Base-by-base conservation (phyloP, 805 yeast genomes). In the Yamadazyma takamatsuzukensis region DNA sequence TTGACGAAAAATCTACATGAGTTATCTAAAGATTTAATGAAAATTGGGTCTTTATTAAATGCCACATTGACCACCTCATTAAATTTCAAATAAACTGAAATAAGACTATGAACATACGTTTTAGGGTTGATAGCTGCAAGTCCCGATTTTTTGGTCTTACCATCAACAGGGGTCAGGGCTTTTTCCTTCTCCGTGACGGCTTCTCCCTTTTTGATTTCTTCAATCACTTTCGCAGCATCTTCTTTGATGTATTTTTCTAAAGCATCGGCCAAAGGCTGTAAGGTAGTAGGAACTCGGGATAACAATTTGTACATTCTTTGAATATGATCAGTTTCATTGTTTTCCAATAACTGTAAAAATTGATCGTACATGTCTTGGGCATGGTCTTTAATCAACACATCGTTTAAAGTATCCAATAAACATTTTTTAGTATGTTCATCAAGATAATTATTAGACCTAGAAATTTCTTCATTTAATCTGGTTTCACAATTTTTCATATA, bases 1-100 rank as follows among this genome's bases (percentile, higher is more conserved):
- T 93, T 93, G 49, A 94, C 86, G 48, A 83, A 89, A 22, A 74
- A 69, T 39, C 83, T 78, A 47, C 96, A 90, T 2, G 97, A 97
- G 44, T 75, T 77, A 53, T 93, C 97, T 44, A 93, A 72, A 0
- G 96, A 86, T 53, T 83, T 84, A 34, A 83, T 83, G 65, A 93
- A 84, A 14, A 79, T 74, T 3, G 87, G 76, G 53, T 86, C 83
- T 43, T 76, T 76, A 37, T 73, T 77, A 54, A 90, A 87, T 2
- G 94, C 81, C 24, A 52, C 56, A 30, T 60, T 62, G 21, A 85
- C 89, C 37, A 87, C 74, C 6, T 64, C 68, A 40, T 74, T 76
- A 59, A 78, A 93, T 41, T 78, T 76, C 35, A 67, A 56, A 57
- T 89, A 83, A 16, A 88, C 81, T 24, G 68, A 66, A 23, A 93